Evolutionary conservation across 176 grass and related monocot species (phyloP).

Genomic region (Themeda triandra): DNA sequence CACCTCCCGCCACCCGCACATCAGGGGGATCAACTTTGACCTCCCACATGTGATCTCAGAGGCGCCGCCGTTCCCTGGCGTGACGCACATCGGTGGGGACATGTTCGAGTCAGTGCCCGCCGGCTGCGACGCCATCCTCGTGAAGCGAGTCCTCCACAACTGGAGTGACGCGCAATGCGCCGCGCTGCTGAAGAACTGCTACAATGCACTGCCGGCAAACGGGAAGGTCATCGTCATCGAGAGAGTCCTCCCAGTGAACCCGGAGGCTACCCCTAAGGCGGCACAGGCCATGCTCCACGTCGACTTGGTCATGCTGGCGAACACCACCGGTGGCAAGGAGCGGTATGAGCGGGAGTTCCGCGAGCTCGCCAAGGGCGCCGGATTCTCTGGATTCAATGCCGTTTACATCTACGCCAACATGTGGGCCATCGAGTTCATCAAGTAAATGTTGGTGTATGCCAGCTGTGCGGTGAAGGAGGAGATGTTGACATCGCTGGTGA

Average conservation of each 20-base stretch:
- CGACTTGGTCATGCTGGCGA: conserved; percentile 94
- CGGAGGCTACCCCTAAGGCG: conserved; percentile 44
- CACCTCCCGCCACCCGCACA: no score
- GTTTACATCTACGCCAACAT: conserved; percentile 65
- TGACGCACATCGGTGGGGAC: conserved; percentile 76
- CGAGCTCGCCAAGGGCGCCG: conserved; percentile 52
- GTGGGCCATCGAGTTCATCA: conserved; percentile 66
- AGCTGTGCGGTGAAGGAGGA: no score
- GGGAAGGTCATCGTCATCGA: conserved; percentile 90
- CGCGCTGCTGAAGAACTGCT: conserved; percentile 79
- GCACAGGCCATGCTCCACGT: conserved; percentile 75
- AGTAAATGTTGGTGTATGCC: no score
- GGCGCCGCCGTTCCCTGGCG: conserved; percentile 71
- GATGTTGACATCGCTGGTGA: no score
- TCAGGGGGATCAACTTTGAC: conserved; percentile 81
- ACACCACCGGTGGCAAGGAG: conserved; percentile 92
- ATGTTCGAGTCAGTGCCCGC: conserved; percentile 72
- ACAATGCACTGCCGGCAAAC: conserved; percentile 59
- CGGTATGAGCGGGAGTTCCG: conserved; percentile 72
- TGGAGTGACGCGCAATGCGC: conserved; percentile 91
- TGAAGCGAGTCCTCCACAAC: conserved; percentile 99
- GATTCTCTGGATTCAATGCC: conserved; percentile 51
- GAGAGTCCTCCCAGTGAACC: conserved; percentile 59
- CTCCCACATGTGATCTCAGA: conserved; percentile 97
- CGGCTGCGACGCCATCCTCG: conserved; percentile 83